Conservation (phyloP, 179 eudicot species). For the Silene coronaria region DNA sequence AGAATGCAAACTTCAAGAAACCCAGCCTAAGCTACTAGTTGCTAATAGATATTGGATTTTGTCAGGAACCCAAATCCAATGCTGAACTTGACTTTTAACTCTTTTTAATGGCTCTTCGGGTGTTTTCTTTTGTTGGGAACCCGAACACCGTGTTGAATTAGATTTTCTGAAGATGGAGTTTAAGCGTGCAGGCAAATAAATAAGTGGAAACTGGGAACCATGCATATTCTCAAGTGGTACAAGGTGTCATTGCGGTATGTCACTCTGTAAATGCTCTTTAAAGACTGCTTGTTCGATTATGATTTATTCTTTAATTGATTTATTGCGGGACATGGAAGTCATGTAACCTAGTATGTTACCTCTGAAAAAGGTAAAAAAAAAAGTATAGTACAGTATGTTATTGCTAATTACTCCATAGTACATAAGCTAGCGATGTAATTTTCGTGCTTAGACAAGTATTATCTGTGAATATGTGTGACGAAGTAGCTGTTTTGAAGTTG, state of each 20-base stretch:
- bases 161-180: neutral
- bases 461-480: too few relatives aligned
- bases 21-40: slow-evolving; percentile 13
- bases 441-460: too few relatives aligned
- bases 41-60: neutral
- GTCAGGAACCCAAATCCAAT: neutral
- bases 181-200: slow-evolving; percentile 1
- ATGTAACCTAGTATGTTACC: neutral
- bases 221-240: neutral
- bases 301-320: slow-evolving; percentile 10
- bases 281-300: neutral
- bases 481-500: too few relatives aligned
- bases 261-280: neutral
- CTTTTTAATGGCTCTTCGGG: neutral
- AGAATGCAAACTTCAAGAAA: slow-evolving; percentile 49
- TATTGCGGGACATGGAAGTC: neutral
- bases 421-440: too few relatives aligned
- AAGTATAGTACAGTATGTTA: too few relatives aligned
- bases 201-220: neutral
- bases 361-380: too few relatives aligned
- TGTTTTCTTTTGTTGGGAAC: slow-evolving; percentile 5
- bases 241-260: neutral
- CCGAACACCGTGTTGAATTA: neutral
- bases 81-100: neutral
- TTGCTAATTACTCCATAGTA: too few relatives aligned